Conservation (phyloP, 2,329 filamentous ascomycete genomes). For the Cladorrhinum sp. region DNA sequence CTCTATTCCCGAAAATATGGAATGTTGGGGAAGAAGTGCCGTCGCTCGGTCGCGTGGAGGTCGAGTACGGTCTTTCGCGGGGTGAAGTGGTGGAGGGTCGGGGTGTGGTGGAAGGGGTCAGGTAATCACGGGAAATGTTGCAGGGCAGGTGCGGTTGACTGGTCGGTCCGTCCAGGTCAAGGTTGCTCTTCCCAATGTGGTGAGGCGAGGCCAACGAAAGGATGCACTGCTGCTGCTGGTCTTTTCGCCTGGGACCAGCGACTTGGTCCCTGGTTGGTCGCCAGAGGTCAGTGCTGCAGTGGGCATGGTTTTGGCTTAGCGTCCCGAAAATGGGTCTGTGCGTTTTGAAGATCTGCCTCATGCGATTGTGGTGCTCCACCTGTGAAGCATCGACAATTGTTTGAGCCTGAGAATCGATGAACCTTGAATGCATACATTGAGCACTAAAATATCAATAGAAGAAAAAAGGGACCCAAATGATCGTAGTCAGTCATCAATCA, state of each 20-base stretch:
- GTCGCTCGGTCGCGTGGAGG: constrained; percentile 13
- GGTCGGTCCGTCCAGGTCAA: background rate
- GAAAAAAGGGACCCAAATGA: too few relatives aligned
- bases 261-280: constrained; percentile 21
- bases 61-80: background rate
- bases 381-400: background rate
- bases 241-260: constrained; percentile 24
- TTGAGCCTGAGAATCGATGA: too few relatives aligned
- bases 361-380: background rate
- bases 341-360: constrained; percentile 11
- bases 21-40: constrained; percentile 4
- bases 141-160: background rate
- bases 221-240: constrained; percentile 25
- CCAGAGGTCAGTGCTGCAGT: constrained; percentile 21
- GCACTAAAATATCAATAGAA: too few relatives aligned
- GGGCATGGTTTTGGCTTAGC: constrained; percentile 21
- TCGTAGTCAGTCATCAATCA: too few relatives aligned
- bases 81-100: constrained; percentile 3
- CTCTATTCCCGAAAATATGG: constrained; percentile 12
- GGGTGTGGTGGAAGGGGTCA: constrained; percentile 5
- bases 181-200: background rate
- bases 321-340: constrained; percentile 3
- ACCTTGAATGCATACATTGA: too few relatives aligned
- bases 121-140: constrained; percentile 11
- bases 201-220: constrained; percentile 4